Percentiles rank a stretch among this genome's conserved stretches.
These are phyloP conservation scores for Zoysia japonica DNA, from an alignment of 176 grass and related monocot species.

Conservation along the genomic window DNA sequence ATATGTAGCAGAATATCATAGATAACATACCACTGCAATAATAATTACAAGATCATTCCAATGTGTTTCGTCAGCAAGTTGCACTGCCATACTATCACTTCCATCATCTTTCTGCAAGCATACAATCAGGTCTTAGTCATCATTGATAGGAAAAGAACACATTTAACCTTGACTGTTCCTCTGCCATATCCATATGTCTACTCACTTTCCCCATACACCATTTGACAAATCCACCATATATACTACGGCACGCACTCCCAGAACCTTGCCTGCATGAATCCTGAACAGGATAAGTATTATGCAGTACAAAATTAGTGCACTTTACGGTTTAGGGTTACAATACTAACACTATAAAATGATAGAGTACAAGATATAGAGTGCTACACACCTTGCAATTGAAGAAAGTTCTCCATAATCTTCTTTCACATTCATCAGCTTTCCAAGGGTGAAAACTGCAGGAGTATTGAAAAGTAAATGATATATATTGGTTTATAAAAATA, in stretches of 20 bases:
- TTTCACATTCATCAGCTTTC: slow-evolving; percentile 88
- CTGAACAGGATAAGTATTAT: slow-evolving; percentile 23
- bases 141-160: not conserved
- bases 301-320: slow-evolving; percentile 15
- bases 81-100: slow-evolving; percentile 77
- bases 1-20: not conserved
- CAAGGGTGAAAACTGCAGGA: slow-evolving; percentile 84
- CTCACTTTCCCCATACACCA: slow-evolving; percentile 96
- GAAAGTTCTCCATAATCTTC: slow-evolving; percentile 87
- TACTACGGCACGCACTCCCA: slow-evolving; percentile 91
- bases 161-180: slow-evolving; percentile 23
- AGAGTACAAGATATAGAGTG: not conserved
- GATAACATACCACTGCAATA: slow-evolving; percentile 82
- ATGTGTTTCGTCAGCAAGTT: slow-evolving; percentile 74
- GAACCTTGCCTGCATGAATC: slow-evolving; percentile 74
- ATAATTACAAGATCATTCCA: slow-evolving; percentile 97
- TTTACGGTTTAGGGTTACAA: not conserved
- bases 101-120: slow-evolving; percentile 66
- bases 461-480: not conserved
- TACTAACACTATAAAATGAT: not conserved
- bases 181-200: slow-evolving; percentile 1
- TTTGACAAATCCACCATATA: slow-evolving; percentile 98
- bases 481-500: not conserved
- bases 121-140: slow-evolving; percentile 20
- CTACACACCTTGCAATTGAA: slow-evolving; percentile 74